These are phyloP conservation scores for Tinospora cordifolia DNA, from an alignment of 164 flowering plant genomes.

Conservation along the genomic window DNA sequence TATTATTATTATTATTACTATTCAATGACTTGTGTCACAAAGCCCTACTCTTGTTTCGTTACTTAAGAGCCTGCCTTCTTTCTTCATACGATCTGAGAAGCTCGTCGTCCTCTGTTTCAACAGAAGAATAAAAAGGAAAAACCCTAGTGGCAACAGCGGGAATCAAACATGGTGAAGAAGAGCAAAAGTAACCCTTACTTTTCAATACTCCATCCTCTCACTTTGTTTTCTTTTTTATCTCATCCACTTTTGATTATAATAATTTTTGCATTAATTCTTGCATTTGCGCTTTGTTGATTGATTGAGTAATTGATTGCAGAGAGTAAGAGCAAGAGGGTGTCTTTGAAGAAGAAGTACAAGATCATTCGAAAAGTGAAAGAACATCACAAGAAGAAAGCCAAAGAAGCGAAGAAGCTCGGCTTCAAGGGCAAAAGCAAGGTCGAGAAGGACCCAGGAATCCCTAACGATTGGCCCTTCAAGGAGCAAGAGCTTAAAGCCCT, in stretches of 20 bases:
- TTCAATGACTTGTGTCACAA: too few relatives aligned
- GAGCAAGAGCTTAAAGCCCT: slow-evolving; percentile 94
- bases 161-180: slow-evolving; percentile 28
- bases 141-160: not conserved
- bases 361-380: slow-evolving; percentile 74
- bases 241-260: not conserved
- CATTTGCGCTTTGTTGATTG: not conserved
- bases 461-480: slow-evolving; percentile 96
- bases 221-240: not conserved
- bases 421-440: slow-evolving; percentile 38
- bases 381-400: slow-evolving; percentile 92
- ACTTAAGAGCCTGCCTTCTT: too few relatives aligned
- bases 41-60: too few relatives aligned
- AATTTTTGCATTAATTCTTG: not conserved
- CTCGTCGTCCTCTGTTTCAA: too few relatives aligned
- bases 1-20: too few relatives aligned
- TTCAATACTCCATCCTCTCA: not conserved
- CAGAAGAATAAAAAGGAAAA: not conserved
- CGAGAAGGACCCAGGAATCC: slow-evolving; percentile 96
- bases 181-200: slow-evolving; percentile 27
- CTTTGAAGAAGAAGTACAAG: slow-evolving; percentile 84
- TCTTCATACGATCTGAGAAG: too few relatives aligned
- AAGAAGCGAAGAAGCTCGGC: slow-evolving; percentile 84
- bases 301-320: slow-evolving; percentile 26
- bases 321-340: slow-evolving; percentile 90